Evolutionary conservation across 2,329 filamentous ascomycete species (phyloP).

Genomic region (Colletotrichum simmondsii): DNA sequence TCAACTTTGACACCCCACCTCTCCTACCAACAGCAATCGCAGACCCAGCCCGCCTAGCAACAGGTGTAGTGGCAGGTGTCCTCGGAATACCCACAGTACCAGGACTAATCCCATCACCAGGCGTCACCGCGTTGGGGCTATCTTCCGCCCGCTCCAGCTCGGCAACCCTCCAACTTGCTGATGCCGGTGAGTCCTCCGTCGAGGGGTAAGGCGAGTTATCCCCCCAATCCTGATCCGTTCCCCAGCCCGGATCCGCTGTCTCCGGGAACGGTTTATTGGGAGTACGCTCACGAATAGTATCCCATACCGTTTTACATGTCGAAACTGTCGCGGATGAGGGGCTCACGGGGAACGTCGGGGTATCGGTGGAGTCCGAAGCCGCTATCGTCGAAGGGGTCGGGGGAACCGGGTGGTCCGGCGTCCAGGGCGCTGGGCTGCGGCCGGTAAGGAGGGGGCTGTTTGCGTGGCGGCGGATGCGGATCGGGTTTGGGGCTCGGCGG

Average conservation of each 20-base stretch:
- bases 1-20: neutral
- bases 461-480: neutral
- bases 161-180: neutral
- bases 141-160: neutral
- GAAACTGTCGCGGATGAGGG: neutral
- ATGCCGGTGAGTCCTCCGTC: constrained; percentile 4
- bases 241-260: constrained; percentile 39
- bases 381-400: neutral
- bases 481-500: neutral
- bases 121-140: neutral
- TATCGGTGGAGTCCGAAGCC: neutral
- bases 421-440: neutral
- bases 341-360: constrained; percentile 4
- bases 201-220: too few relatives aligned
- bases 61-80: neutral
- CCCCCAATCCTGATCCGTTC: constrained; percentile 38
- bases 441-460: neutral
- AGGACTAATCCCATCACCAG: neutral
- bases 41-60: neutral
- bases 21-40: neutral
- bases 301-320: too few relatives aligned
- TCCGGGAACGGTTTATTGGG: neutral
- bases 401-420: neutral
- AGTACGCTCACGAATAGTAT: neutral
- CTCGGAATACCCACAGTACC: neutral